A percentile compares a stretch with the other conserved stretches of the same genome.
phyloP scores from a whole-genome alignment of 768 basidiomycete species.

The Xanthoconium stramineum region DNA sequence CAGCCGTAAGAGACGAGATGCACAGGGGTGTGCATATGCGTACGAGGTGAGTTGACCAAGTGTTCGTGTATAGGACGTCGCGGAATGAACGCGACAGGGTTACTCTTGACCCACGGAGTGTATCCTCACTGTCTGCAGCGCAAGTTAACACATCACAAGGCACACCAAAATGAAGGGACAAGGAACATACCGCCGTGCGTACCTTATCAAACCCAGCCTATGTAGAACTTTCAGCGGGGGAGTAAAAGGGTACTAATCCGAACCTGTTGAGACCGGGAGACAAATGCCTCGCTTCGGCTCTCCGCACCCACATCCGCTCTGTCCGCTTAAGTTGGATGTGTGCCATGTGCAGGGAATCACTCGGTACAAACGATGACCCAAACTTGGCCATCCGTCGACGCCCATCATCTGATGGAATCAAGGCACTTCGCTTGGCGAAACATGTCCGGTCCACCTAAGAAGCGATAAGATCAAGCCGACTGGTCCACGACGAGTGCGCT shows the following conservation, averaged over 20 bases:
- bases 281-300: too few species aligned
- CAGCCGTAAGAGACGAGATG: too few species aligned
- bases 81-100: background rate
- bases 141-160: background rate
- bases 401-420: background rate
- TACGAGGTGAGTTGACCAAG: background rate
- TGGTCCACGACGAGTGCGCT: too few species aligned
- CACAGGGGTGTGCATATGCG: background rate
- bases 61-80: background rate
- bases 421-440: background rate
- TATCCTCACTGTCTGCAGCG: background rate
- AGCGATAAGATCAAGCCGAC: too few species aligned
- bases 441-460: too few species aligned
- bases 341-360: too few species aligned
- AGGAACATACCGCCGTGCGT: background rate
- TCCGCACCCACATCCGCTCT: background rate
- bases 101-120: background rate
- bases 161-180: background rate
- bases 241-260: background rate
- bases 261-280: background rate
- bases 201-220: background rate
- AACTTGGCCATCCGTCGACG: background rate
- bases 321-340: background rate
- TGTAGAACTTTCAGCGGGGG: background rate
- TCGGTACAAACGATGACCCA: too few species aligned